These are phyloP conservation scores for Apiotrichum porosum DNA, from an alignment of 1,284 basidiomycete species.

Conservation along the genomic window DNA sequence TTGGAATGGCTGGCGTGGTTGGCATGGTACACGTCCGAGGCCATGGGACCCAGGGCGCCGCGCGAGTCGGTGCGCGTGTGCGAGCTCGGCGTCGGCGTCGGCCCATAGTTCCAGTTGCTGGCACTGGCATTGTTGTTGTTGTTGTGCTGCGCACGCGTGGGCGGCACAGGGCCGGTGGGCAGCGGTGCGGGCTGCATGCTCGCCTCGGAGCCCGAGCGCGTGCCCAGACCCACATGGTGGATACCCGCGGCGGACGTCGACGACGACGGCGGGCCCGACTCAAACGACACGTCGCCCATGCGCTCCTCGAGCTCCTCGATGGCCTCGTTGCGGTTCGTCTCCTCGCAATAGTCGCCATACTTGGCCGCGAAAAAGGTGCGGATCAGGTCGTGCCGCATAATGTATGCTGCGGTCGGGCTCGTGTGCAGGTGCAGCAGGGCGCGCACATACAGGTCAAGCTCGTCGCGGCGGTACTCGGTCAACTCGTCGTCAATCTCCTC, in stretches of 20 bases:
- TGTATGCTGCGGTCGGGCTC: conserved; percentile 63
- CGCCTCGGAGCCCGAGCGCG: no score
- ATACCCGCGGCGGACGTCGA: background rate
- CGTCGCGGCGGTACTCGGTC: conserved; percentile 72
- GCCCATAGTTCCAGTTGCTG: no score
- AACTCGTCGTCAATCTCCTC: conserved; percentile 75
- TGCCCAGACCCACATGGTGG: background rate
- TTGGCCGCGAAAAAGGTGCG: conserved; percentile 80
- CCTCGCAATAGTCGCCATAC: conserved; percentile 81
- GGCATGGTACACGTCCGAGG: background rate
- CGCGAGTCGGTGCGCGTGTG: conserved; percentile 1
- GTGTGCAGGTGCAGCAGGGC: conserved; percentile 64
- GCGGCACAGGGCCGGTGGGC: background rate
- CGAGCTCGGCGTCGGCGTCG: no score
- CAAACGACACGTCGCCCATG: conserved; percentile 26
- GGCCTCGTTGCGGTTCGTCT: conserved; percentile 51
- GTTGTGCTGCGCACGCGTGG: background rate
- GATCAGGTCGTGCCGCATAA: conserved; percentile 74
- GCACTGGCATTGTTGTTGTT: no score
- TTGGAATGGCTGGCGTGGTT: background rate
- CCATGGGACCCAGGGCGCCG: background rate
- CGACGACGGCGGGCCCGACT: background rate
- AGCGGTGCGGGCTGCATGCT: background rate
- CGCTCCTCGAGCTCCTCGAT: conserved; percentile 63
- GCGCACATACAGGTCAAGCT: conserved; percentile 83